These are phyloP conservation scores for Fonsecaea nubica DNA, from an alignment of 2,329 filamentous ascomycete genomes.

Conservation along the genomic window DNA sequence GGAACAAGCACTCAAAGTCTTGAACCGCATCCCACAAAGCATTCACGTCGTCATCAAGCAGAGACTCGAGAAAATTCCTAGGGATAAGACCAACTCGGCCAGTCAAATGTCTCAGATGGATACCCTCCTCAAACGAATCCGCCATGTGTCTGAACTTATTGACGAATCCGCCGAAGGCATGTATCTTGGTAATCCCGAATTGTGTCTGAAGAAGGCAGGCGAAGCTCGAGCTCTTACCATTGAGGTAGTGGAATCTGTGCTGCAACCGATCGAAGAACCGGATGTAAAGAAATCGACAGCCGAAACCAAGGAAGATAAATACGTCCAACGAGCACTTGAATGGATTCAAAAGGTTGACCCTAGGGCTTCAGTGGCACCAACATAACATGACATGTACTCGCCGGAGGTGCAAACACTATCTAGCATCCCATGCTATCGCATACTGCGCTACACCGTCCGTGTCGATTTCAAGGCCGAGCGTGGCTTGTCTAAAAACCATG, in stretches of 20 bases:
- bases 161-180: slow-evolving; percentile 56
- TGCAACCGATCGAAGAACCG: slow-evolving; percentile 10
- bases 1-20: slow-evolving; percentile 50
- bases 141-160: slow-evolving; percentile 49
- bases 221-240: slow-evolving; percentile 39
- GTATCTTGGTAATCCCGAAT: slow-evolving; percentile 50
- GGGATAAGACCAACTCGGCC: slow-evolving; percentile 19
- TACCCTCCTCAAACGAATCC: slow-evolving; percentile 44
- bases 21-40: slow-evolving; percentile 52
- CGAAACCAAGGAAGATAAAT: slow-evolving; percentile 43
- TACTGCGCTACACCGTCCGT: slow-evolving; percentile 1
- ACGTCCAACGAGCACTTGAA: slow-evolving; percentile 44
- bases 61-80: slow-evolving; percentile 47
- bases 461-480: background rate
- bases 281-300: background rate
- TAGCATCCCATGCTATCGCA: too few species aligned
- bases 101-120: slow-evolving; percentile 45
- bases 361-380: background rate
- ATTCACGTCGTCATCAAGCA: slow-evolving; percentile 53
- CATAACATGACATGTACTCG: background rate
- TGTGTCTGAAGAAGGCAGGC: slow-evolving; percentile 39
- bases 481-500: slow-evolving; percentile 42
- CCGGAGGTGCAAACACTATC: background rate
- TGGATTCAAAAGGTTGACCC: slow-evolving; percentile 41
- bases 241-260: slow-evolving; percentile 37